Evolutionary conservation across 345 rosid genomes (phyloP).

Genomic region (Pistacia integerrima): DNA sequence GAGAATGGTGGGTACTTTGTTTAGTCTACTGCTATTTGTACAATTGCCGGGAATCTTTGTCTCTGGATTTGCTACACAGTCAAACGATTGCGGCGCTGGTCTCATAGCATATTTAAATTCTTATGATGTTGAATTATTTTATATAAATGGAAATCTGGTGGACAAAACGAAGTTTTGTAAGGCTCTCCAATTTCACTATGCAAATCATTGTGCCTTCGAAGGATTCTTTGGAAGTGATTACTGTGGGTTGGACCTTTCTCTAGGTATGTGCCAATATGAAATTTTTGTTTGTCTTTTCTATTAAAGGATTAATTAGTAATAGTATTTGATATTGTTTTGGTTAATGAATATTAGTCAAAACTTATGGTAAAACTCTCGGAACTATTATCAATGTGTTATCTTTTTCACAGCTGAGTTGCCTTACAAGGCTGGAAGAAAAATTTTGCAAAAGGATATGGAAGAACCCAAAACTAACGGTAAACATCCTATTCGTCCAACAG

Average conservation of each 20-base stretch:
- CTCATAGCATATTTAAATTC: conserved; percentile 48
- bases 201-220: conserved; percentile 44
- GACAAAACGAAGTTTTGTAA: conserved; percentile 54
- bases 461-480: conserved; percentile 19
- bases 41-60: conserved; percentile 42
- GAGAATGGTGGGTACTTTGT: conserved; percentile 37
- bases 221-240: conserved; percentile 35
- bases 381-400: conserved; percentile 15
- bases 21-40: conserved; percentile 43
- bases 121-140: conserved; percentile 43
- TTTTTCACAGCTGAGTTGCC: conserved; percentile 38
- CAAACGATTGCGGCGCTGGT: conserved; percentile 55
- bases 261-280: conserved; percentile 44
- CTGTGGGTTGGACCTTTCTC: conserved; percentile 40
- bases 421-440: conserved; percentile 46
- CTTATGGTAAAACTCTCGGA: background rate
- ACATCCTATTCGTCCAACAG: conserved; percentile 7
- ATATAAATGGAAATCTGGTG: conserved; percentile 60
- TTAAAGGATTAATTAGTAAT: background rate
- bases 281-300: conserved; percentile 6
- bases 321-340: background rate
- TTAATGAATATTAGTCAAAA: background rate
- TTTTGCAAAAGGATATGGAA: conserved; percentile 40
- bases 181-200: conserved; percentile 47
- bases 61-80: conserved; percentile 39